Evolutionary conservation across 2,329 filamentous ascomycete species (phyloP), one percentile per base, ranked within the genome.

Genomic region (Cyphellophora attinorum): DNA sequence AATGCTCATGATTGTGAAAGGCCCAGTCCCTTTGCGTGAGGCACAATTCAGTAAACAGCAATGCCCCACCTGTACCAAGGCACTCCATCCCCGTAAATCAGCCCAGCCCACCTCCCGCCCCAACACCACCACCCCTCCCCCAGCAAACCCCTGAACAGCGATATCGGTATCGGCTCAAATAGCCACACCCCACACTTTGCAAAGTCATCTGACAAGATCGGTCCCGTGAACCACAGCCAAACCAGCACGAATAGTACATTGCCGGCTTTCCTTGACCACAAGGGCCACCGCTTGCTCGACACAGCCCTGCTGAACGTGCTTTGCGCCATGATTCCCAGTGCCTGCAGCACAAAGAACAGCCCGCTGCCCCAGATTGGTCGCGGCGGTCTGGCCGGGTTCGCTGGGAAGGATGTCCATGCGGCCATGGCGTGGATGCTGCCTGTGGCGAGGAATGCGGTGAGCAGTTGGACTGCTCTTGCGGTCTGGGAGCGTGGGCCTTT

Each of bases 91-190:
- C 14, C 76, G 54, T 41, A 25, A 8, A 25, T n/a, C 21, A 25
- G 21, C 21, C 21, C 21, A 8, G 21, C 21, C 21, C 72, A 61
- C 14, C 67, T 56, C 19, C 64, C 53, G 42, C 68, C 65, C 74
- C 79, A 85, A 48, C 81, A 74, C 73, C 74, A 83, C 67, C 74
- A 79, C 1, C 67, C 60, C 49, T 82, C 76, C 0, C 70, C 73
- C 12, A 65, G 79, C 11, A 88, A 19, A 2, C 69, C 72, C 16
- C 85, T 67, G n/a, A 86, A 51, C 1, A 70, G 52, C 35, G 84
- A 93, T 6, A 89, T 45, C 0, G 86, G 85, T n/a, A 93, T 59
- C 0, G 85, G 85, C 56, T 95, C 85, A 41, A 76, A 76, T 11
- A 93, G 57, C 82, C 83, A 94, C 0, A 93, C 51, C 0, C 84